A percentile compares a stretch with the other conserved stretches of the same genome.
These are phyloP conservation scores for Ustilago cynodontis DNA, from an alignment of 1,284 basidiomycete species.

Conservation along the genomic window DNA sequence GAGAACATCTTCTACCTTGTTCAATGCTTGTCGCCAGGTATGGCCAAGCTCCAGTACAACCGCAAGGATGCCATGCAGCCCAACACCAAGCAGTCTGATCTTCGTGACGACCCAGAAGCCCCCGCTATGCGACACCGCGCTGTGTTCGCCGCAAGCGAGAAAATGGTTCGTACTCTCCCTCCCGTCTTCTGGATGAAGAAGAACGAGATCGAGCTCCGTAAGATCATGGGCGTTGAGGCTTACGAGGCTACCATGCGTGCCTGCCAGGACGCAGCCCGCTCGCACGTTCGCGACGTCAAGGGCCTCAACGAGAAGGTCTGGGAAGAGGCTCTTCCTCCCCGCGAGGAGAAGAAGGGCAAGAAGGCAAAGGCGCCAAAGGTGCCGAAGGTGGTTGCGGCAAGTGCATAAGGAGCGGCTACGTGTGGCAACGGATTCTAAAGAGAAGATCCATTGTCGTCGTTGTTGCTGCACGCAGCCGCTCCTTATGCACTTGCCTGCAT, in stretches of 20 bases:
- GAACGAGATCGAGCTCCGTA: constrained; percentile 59
- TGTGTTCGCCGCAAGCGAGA: constrained; percentile 60
- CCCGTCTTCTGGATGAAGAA: constrained; percentile 66
- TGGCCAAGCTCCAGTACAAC: constrained; percentile 57
- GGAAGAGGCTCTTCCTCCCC: constrained; percentile 60
- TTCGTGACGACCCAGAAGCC: constrained; percentile 59
- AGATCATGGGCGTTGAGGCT: constrained; percentile 60
- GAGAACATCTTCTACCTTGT: constrained; percentile 67
- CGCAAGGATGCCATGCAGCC: constrained; percentile 64
- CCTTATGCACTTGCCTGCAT: constrained; percentile 41
- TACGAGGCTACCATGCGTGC: constrained; percentile 61
- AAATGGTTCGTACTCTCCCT: constrained; percentile 60
- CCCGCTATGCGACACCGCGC: constrained; percentile 63
- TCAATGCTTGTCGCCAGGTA: constrained; percentile 62
- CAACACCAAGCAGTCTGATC: constrained; percentile 60
- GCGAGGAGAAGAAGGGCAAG: constrained; percentile 57
- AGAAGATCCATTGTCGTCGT: constrained; percentile 19
- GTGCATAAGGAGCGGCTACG: constrained; percentile 55
- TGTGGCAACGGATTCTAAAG: constrained; percentile 40
- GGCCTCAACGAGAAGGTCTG: constrained; percentile 64
- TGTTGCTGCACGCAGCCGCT: constrained; percentile 56
- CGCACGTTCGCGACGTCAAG: constrained; percentile 59
- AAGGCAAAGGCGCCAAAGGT: constrained; percentile 48
- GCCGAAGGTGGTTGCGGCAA: constrained; percentile 47
- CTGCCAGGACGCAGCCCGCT: constrained; percentile 47